Evolutionary conservation across 257 asterid species (phyloP), one percentile per base, ranked within the genome.

Genomic region (Ocimum tenuiflorum): DNA sequence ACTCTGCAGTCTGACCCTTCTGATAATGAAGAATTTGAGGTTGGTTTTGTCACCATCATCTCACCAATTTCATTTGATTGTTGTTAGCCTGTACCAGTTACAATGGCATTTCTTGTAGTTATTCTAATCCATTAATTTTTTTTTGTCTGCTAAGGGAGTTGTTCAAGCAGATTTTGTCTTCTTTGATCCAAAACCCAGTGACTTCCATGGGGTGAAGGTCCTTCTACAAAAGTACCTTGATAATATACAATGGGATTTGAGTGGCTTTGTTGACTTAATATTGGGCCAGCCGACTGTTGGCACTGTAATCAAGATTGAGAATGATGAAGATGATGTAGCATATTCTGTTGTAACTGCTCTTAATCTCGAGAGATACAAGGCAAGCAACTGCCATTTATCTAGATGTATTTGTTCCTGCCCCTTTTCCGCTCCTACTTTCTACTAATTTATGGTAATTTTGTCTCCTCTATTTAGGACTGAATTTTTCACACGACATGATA

Each of bases 111-210:
- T 48, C 39, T 42, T 24, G 4, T 48, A 23, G 12, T 38, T 1
- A 51, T 41, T 55, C 50, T 71, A 45, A 69, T 71, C 10, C 67
- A 60, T 71, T 46, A 4, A 31, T 35, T 4, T 54, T 35, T 47
- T 3, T 63, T 79, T 52, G 42, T 65, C 62, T 75, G 57, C 49
- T 49, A 72, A 94, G 91, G 97, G 94, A 61, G 77, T 52, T 67
- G 88, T 91, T 38, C 99, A 88, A 82, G 96, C 92, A 42, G 97
- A 94, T 78, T 94, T 90, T 69, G 89, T 78, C 63, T 94, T 90
- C 87, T 86, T 88, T 71, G 99, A 88, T 80, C 96, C 99, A 11
- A 94, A 94, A 70, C 90, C 85, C 29, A 71, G 68, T 12, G 99
- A 88, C 72, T 94, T 87, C 71, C 96, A 94, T 81, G 99, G 99